Evolutionary conservation across 2,329 filamentous ascomycete genomes (phyloP), one percentile per base, ranked within the genome.

Genomic region (Microcera coccophila): DNA sequence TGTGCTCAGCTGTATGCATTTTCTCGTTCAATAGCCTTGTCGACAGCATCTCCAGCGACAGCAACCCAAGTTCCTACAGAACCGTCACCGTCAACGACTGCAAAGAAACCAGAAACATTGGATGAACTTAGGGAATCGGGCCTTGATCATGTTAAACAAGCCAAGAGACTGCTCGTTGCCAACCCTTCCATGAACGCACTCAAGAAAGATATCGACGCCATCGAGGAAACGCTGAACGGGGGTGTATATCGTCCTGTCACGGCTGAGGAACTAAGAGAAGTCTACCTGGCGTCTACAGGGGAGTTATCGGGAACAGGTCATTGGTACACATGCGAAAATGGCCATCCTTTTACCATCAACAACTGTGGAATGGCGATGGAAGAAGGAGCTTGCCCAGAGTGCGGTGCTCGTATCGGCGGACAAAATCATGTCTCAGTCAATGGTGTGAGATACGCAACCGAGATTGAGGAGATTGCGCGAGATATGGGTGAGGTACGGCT

Each of bases 301-400:
- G 73, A 76, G 47, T 73, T 79, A 28, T 47, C 39, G 0, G 72
- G 74, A 0, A 78, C 72, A 0, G 81, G 81, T 0, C 78, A 82
- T 49, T 84, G 80, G 81, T 84, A 83, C 58, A 68, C 63, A 1
- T 83, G 78, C 48, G 60, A 49, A 18, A 79, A 80, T 44, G n/a
- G n/a, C n/a, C n/a, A n/a, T n/a, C n/a, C n/a, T n/a, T n/a, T n/a
- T n/a, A n/a, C n/a, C n/a, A n/a, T n/a, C n/a, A n/a, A n/a, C n/a
- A n/a, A n/a, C n/a, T n/a, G n/a, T n/a, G n/a, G n/a, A n/a, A n/a
- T n/a, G n/a, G n/a, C n/a, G n/a, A n/a, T n/a, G n/a, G n/a, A n/a
- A n/a, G n/a, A n/a, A n/a, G n/a, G n/a, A n/a, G n/a, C n/a, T n/a
- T n/a, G n/a, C n/a, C n/a, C n/a, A n/a, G n/a, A n/a, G n/a, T n/a